A percentile compares a stretch with the other conserved stretches of the same genome.
Evolutionary conservation across 352 stramenopile genomes (phyloP).

Genomic region (Sclerospora graminicola): DNA sequence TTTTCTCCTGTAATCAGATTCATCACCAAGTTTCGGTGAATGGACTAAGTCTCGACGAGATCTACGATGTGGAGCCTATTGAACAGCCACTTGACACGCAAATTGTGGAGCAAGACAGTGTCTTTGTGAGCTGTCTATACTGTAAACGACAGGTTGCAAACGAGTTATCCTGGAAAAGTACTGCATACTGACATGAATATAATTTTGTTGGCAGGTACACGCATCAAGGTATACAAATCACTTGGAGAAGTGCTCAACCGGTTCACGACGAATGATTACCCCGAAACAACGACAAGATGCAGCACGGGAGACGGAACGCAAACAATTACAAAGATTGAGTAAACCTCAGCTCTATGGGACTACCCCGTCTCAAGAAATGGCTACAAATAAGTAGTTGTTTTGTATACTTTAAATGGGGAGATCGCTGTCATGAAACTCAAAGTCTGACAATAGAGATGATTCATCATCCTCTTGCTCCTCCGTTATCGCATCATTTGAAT

Average conservation of each 20-base stretch:
- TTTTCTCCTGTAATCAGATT: slow-evolving; percentile 24
- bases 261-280: slow-evolving; percentile 34
- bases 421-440: slow-evolving; percentile 16
- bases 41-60: slow-evolving; percentile 54
- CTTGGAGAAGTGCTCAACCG: slow-evolving; percentile 64
- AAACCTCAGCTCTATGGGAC: slow-evolving; percentile 22
- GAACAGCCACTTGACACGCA: slow-evolving; percentile 20
- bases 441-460: too few relatives aligned
- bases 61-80: slow-evolving; percentile 60
- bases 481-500: neutral
- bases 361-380: too few relatives aligned
- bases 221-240: slow-evolving; percentile 61
- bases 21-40: slow-evolving; percentile 47
- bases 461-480: slow-evolving; percentile 20
- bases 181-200: slow-evolving; percentile 14
- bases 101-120: slow-evolving; percentile 38
- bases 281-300: slow-evolving; percentile 26
- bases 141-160: slow-evolving; percentile 47
- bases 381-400: too few relatives aligned
- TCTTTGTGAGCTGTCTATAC: slow-evolving; percentile 49
- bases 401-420: too few relatives aligned
- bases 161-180: slow-evolving; percentile 24
- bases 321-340: slow-evolving; percentile 24
- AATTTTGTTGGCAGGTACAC: slow-evolving; percentile 28
- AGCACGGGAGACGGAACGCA: slow-evolving; percentile 25